A percentile compares a stretch with the other conserved stretches of the same genome.
phyloP scores from a whole-genome alignment of 2,329 filamentous ascomycete species.

The Epicoccum nigrum region DNA sequence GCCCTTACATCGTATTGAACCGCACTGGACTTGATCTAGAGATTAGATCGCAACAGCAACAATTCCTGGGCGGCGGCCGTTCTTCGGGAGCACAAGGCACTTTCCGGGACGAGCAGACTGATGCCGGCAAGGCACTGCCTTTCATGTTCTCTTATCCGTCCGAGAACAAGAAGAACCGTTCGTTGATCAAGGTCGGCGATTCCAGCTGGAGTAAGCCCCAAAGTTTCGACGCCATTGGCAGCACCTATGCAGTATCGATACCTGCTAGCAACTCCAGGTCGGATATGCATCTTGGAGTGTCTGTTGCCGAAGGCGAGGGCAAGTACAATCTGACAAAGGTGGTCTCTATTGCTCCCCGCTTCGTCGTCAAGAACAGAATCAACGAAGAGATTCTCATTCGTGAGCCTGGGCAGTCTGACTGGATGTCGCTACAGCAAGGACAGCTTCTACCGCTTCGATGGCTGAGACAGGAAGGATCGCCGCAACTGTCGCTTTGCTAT shows the following conservation, averaged over 20 bases:
- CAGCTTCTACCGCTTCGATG: slow-evolving; percentile 87
- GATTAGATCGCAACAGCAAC: slow-evolving; percentile 77
- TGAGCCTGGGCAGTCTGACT: slow-evolving; percentile 88
- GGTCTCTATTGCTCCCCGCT: slow-evolving; percentile 88
- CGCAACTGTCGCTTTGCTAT: slow-evolving; percentile 92
- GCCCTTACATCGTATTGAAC: slow-evolving; percentile 93
- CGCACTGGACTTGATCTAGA: slow-evolving; percentile 90
- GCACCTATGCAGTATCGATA: slow-evolving; percentile 84
- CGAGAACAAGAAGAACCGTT: slow-evolving; percentile 90
- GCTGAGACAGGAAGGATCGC: slow-evolving; percentile 79
- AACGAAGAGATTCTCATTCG: slow-evolving; percentile 87
- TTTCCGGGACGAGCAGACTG: slow-evolving; percentile 59
- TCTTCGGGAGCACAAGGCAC: slow-evolving; percentile 83
- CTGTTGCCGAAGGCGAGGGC: slow-evolving; percentile 86
- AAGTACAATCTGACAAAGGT: slow-evolving; percentile 99
- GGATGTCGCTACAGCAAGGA: slow-evolving; percentile 77
- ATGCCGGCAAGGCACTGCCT: slow-evolving; percentile 76
- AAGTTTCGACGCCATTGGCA: slow-evolving; percentile 97
- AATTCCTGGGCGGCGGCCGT: slow-evolving; percentile 12
- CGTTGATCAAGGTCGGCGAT: slow-evolving; percentile 83
- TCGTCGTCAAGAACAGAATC: slow-evolving; percentile 91
- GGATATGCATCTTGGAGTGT: slow-evolving; percentile 91
- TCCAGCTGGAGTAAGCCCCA: slow-evolving; percentile 97
- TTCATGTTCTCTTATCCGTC: slow-evolving; percentile 95
- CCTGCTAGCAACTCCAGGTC: slow-evolving; percentile 72